phyloP scores from a whole-genome alignment of 257 asterid species.

The Lavandula angustifolia region DNA sequence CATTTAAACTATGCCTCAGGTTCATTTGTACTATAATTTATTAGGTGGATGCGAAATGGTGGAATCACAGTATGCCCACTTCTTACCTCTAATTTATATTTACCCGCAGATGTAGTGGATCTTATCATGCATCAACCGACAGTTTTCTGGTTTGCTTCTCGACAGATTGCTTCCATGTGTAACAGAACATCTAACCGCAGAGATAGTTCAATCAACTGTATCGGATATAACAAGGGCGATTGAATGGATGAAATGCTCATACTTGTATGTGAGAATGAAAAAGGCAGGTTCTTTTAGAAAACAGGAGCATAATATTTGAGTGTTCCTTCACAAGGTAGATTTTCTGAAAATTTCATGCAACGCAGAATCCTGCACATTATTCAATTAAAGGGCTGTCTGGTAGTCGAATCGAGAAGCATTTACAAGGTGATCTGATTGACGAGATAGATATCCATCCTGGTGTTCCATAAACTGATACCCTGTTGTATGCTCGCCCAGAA shows the following conservation, averaged over 20 bases:
- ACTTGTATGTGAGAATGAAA: constrained; percentile 87
- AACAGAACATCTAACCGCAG: constrained; percentile 95
- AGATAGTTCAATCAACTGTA: constrained; percentile 90
- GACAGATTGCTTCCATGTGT: constrained; percentile 86
- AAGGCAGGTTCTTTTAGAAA: constrained; percentile 60
- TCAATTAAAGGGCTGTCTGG: constrained; percentile 61
- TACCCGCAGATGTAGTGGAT: constrained; percentile 2
- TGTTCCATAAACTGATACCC: constrained; percentile 27
- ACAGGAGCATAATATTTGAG: constrained; percentile 29
- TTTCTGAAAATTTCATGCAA: constrained; percentile 42
- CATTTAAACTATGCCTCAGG: constrained; percentile 47
- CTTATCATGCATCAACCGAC: constrained; percentile 18
- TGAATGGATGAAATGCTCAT: constrained; percentile 97
- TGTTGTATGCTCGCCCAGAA: constrained; percentile 46
- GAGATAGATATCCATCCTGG: constrained; percentile 22
- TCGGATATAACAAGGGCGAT: constrained; percentile 87
- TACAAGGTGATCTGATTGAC: constrained; percentile 64
- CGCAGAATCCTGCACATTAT: constrained; percentile 86
- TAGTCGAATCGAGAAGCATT: constrained; percentile 65
- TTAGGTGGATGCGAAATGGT: constrained; percentile 93
- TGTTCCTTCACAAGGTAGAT: constrained; percentile 26
- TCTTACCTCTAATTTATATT: constrained; percentile 33
- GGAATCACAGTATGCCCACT: constrained; percentile 88
- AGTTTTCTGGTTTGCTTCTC: constrained; percentile 37
- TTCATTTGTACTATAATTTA: constrained; percentile 89